A percentile compares a stretch with the other conserved stretches of the same genome.
Evolutionary conservation across 1,284 basidiomycete genomes (phyloP).

Genomic region (Pulchroboletus neoregius): DNA sequence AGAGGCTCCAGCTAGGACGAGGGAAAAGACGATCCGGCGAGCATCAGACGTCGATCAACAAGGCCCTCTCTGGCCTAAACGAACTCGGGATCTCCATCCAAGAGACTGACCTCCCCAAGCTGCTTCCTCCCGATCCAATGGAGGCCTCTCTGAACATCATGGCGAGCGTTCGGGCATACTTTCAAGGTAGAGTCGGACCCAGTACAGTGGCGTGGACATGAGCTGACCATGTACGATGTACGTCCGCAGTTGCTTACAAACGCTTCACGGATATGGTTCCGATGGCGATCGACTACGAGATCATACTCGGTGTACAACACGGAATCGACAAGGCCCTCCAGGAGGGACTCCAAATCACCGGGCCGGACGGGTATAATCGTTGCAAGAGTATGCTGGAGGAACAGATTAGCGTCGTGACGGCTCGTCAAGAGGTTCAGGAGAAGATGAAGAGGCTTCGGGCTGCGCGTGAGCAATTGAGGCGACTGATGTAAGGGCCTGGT

Average conservation of each 20-base stretch:
- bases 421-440: constrained; percentile 48
- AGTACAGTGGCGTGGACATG: background rate
- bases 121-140: constrained; percentile 51
- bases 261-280: constrained; percentile 63
- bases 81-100: constrained; percentile 43
- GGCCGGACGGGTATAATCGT: constrained; percentile 19
- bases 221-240: background rate
- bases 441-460: constrained; percentile 49
- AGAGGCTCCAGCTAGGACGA: constrained; percentile 11
- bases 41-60: constrained; percentile 12
- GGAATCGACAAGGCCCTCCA: constrained; percentile 45
- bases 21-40: background rate
- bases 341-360: constrained; percentile 42
- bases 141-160: constrained; percentile 60
- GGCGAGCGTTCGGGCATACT: constrained; percentile 70
- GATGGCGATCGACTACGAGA: constrained; percentile 57
- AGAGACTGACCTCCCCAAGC: constrained; percentile 45
- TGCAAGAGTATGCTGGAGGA: constrained; percentile 58
- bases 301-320: constrained; percentile 44
- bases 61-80: constrained; percentile 40
- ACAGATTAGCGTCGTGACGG: constrained; percentile 41
- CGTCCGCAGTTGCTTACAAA: constrained; percentile 59
- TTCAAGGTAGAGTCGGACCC: constrained; percentile 47
- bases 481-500: constrained; percentile 15
- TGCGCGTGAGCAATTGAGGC: constrained; percentile 47